Base-by-base conservation (phyloP, 768 basidiomycete genomes). In the Tylopilus sp. region DNA sequence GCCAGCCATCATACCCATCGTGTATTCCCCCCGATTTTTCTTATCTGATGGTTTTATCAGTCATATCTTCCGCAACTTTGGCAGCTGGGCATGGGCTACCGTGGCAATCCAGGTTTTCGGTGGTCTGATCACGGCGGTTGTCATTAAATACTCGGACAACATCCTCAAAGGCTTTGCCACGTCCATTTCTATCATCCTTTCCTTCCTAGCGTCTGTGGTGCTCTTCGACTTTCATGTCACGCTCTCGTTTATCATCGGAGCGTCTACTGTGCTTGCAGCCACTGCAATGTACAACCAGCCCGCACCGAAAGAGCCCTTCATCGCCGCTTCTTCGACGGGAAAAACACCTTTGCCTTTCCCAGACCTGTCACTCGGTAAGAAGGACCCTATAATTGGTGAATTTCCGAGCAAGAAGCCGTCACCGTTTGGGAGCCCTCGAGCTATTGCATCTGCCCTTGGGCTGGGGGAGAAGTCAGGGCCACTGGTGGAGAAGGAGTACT, bases 91-190 rank as follows among this genome's bases (percentile, higher is more conserved):
- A 0, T 94, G 94, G 87, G 90, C 91, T 18, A 95, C 94, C 1
- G 94, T 99, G 23, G 66, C 73, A 21, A 85, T 85, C 23, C 94
- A 98, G 70, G 95, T 97, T 33, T 79, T 95, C 52, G 97, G 97
- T 25, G 95, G 97, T 1, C 76, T 98, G 40, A 70, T 98, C 55
- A 98, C 95, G 4, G 95, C 97, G 1, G 69, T 98, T 26, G 97
- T 98, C 52, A 98, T 98, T 79, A 92, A 95, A 68, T 95, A 98
- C 65, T 89, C 90, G 50, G 92, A 94, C 70, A 98, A 97, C 67
- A 91, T 91, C 60, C 75, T 91, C 63, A 95, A 97, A 67, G 95
- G 95, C n/a, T 99, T 99, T 62, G 95, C 95, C 5, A 99, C 95
- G 2, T 88, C 85, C 56, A 78, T 98, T 39, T 89, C 88, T 55